A percentile compares a stretch with the other conserved stretches of the same genome.
Conservation (phyloP, 345 rosid genomes). For the Durio zibethinus region DNA sequence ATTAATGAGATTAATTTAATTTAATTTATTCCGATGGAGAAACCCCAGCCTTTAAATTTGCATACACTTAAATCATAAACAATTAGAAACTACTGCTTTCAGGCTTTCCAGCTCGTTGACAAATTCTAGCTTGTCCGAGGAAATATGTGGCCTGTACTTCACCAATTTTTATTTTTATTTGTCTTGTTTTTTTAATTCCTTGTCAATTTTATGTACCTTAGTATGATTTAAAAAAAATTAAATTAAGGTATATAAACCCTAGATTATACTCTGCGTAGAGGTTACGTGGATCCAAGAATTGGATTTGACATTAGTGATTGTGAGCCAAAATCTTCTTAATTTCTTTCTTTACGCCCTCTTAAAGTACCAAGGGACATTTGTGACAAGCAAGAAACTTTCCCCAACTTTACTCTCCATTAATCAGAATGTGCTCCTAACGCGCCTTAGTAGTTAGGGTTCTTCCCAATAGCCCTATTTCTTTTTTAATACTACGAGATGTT, state of each 20-base stretch:
- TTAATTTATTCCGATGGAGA: background rate
- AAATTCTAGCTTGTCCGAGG: background rate
- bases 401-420: background rate
- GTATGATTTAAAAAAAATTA: no score
- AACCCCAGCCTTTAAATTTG: background rate
- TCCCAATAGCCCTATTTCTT: background rate
- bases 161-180: background rate
- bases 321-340: background rate
- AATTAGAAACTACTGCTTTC: background rate
- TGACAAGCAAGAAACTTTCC: background rate
- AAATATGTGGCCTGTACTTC: background rate
- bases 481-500: background rate
- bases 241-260: conserved; percentile 21
- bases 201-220: background rate
- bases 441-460: conserved; percentile 3
- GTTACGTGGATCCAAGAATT: conserved; percentile 33
- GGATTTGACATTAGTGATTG: conserved; percentile 34
- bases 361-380: conserved; percentile 1
- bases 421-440: conserved; percentile 7
- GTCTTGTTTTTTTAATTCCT: background rate
- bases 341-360: background rate
- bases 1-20: no score
- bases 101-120: background rate
- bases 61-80: background rate
- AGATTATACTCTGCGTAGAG: conserved; percentile 30